Base-by-base conservation (phyloP, 495 filamentous ascomycete species). In the Penicillium bialowiezense region DNA sequence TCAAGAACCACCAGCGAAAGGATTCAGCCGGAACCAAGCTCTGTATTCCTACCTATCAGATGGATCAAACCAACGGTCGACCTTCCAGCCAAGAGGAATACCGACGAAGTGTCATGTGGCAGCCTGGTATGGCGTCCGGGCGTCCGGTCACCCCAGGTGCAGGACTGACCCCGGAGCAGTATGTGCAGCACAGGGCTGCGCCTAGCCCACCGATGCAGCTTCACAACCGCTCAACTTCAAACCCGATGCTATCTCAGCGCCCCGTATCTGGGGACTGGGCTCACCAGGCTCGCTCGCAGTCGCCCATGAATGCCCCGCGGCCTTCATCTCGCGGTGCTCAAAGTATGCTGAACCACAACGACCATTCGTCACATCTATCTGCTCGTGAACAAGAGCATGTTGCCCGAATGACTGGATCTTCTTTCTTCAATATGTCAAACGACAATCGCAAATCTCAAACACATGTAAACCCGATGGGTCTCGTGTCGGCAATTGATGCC, bases 361-460 rank as follows among this genome's bases (percentile, higher is more conserved):
- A 89, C 46, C 53, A 81, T 24, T 78, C 81, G n/a, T 76, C 74
- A 2, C 81, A 85, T 46, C 79, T 96, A 15, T 92, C 91, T 13
- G 92, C 92, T n/a, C 86, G 88, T 7, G 92, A 97, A 64, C 92
- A 96, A 60, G 90, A 96, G 63, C 87, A 95, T 59, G 84, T 97
- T 23, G 88, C 92, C n/a, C 81, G 90, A 26, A 75, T 89, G 51
- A 96, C 92, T 6, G 88, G 89, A 0, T 86, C 84, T 1, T 86
- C 92, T 2, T 76, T 97, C 52, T 83, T 95, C 55, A 85, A 84
- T 28, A 72, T 93, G 61, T 81, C 81, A 17, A 65, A 55, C 17
- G 75, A 80, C 9, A 79, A 74, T 26, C 73, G 68, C 26, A 73
- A 71, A 47, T 63, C 71, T 0, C 56, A 55, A 13, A 44, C 65